These are phyloP conservation scores for Ascomycota sp. DNA, from an alignment of 2,329 filamentous ascomycete genomes.

Conservation along the genomic window DNA sequence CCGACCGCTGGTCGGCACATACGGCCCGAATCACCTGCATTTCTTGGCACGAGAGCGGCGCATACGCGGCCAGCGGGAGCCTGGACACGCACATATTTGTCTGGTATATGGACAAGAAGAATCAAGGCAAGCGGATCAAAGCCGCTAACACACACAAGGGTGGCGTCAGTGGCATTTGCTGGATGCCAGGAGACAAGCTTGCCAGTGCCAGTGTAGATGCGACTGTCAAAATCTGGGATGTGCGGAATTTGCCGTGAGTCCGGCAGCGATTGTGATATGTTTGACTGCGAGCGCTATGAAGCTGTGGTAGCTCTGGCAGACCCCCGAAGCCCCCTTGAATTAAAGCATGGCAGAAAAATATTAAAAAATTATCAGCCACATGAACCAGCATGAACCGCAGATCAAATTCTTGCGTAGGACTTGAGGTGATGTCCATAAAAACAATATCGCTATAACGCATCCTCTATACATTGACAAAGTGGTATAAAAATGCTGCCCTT, in stretches of 20 bases:
- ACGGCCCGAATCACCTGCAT: constrained; percentile 36
- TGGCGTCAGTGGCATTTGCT: constrained; percentile 72
- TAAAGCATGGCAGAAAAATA: no score
- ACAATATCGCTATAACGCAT: no score
- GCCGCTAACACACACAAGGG: constrained; percentile 85
- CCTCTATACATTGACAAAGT: no score
- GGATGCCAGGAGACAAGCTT: constrained; percentile 51
- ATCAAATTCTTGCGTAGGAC: no score
- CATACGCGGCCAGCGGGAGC: constrained; percentile 63
- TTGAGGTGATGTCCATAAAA: no score
- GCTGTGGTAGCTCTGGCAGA: no score
- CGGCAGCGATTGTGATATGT: no score
- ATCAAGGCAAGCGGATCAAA: constrained; percentile 70
- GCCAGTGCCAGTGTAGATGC: constrained; percentile 74
- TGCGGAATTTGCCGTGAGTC: constrained; percentile 14
- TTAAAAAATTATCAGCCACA: no score
- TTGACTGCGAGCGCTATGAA: no score
- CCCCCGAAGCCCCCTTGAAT: no score
- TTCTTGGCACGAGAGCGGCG: constrained; percentile 59
- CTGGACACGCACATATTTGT: constrained; percentile 85
- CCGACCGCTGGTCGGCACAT: constrained; percentile 49
- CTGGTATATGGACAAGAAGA: constrained; percentile 62
- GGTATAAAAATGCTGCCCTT: no score
- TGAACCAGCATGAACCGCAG: no score
- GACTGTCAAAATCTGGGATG: constrained; percentile 68